Evolutionary conservation across 257 asterid genomes (phyloP), one percentile per base, ranked within the genome.

Genomic region (Euphrasia confusa): DNA sequence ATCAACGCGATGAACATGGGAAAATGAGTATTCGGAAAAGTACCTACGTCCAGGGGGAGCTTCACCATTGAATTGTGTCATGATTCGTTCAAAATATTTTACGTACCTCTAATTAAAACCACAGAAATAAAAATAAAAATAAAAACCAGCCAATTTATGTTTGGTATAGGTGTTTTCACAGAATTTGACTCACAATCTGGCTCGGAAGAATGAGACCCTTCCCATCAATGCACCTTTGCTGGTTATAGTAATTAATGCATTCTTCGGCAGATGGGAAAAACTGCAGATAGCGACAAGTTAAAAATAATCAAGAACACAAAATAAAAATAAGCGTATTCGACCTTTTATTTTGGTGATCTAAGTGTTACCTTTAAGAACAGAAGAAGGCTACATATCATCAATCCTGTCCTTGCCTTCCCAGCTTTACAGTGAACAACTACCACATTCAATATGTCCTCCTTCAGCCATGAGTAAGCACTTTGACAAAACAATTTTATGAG

Each of bases 371-470:
- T 92, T 71, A 92, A 79, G 84, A 80, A 92, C 68, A 92, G 82
- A 65, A 92, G 97, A 72, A 92, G 95, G 82, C 99, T 84, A 65
- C 97, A 92, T 60, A 89, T 89, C 97, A 92, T 92, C 77, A 92
- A 72, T 70, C 97, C 97, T 7, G 97, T 92, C 84, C 99, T 86
- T 56, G 99, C 99, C 83, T 72, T 92, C 60, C 99, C 99, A 65
- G 99, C 99, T 87, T 92, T 92, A 74, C 99, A 92, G 79, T 89
- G 99, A 75, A 92, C 95, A 73, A 92, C 97, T 61, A 92, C 99
- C 72, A 92, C 99, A 77, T 92, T 89, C 65, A 84, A 57, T 67
- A 92, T 92, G 77, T 89, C 97, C 76, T 80, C 93, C 84, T 92
- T 89, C 81, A 92, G 71, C 97, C 99, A 92, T 17, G 96, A 81